Percentiles rank a stretch among this genome's conserved stretches.
Conservation (phyloP, 345 rosid species). For the Arabis hirsuta region DNA sequence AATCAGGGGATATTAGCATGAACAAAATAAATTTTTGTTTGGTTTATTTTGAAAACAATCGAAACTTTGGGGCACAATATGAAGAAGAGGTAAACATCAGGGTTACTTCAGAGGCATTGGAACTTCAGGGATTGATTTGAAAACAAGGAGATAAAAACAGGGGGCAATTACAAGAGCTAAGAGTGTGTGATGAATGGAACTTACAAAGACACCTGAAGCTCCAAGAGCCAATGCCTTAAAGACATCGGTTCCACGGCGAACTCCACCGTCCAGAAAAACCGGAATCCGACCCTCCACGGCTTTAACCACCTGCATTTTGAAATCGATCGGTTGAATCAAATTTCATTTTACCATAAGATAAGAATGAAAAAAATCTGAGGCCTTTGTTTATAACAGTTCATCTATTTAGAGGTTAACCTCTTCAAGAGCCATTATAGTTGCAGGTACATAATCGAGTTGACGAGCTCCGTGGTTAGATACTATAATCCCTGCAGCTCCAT, state of each 20-base stretch:
- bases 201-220: constrained; percentile 92
- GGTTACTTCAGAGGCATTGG: background rate
- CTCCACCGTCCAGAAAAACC: constrained; percentile 94
- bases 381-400: background rate
- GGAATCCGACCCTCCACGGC: constrained; percentile 87
- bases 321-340: background rate
- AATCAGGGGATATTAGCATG: background rate
- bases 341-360: background rate
- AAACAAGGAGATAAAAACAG: background rate
- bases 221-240: constrained; percentile 98
- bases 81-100: background rate
- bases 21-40: too few relatives aligned
- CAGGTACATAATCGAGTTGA: constrained; percentile 91
- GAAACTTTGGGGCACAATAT: background rate
- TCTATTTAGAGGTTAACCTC: constrained; percentile 53
- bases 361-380: background rate
- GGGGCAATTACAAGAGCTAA: constrained; percentile 17
- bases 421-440: constrained; percentile 83
- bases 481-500: constrained; percentile 88
- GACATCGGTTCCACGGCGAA: constrained; percentile 97
- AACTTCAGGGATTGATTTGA: background rate
- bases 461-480: constrained; percentile 98
- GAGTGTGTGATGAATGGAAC: constrained; percentile 42
- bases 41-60: too few relatives aligned
- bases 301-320: constrained; percentile 68